These are phyloP conservation scores for Diaporthe sp. DNA, from an alignment of 2,329 filamentous ascomycete genomes.

Conservation along the genomic window DNA sequence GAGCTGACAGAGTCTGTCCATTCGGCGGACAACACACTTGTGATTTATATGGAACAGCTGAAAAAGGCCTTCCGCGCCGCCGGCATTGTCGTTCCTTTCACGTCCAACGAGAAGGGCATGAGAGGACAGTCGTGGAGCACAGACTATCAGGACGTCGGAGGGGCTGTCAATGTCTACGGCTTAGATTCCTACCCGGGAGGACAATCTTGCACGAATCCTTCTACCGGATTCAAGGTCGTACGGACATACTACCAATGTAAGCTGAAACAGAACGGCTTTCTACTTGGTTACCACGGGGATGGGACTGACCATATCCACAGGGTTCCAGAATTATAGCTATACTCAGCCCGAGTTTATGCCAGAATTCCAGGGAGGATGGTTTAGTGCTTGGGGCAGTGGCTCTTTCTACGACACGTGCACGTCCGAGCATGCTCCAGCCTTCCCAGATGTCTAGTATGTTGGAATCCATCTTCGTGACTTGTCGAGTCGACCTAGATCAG, in stretches of 20 bases:
- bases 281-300: too few species aligned
- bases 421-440: slow-evolving; percentile 60
- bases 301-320: background rate
- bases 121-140: slow-evolving; percentile 65
- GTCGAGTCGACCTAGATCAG: too few species aligned
- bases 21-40: slow-evolving; percentile 58
- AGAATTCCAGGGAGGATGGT: slow-evolving; percentile 68
- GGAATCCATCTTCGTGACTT: too few species aligned
- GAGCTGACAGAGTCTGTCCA: slow-evolving; percentile 63
- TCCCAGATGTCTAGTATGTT: slow-evolving; percentile 63
- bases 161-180: slow-evolving; percentile 65
- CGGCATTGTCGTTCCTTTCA: slow-evolving; percentile 64
- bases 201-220: slow-evolving; percentile 63
- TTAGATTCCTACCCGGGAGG: slow-evolving; percentile 63
- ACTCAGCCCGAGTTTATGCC: slow-evolving; percentile 67
- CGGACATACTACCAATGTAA: slow-evolving; percentile 67
- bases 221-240: slow-evolving; percentile 63
- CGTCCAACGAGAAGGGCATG: slow-evolving; percentile 66
- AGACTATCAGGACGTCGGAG: slow-evolving; percentile 69
- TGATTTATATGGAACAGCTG: slow-evolving; percentile 67
- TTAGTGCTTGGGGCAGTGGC: slow-evolving; percentile 65
- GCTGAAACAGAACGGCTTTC: background rate
- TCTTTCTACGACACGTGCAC: slow-evolving; percentile 65
- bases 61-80: slow-evolving; percentile 59
- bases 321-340: slow-evolving; percentile 67